These are phyloP conservation scores for Diaporthe caulivora DNA, from an alignment of 2,329 filamentous ascomycete genomes.

Conservation along the genomic window DNA sequence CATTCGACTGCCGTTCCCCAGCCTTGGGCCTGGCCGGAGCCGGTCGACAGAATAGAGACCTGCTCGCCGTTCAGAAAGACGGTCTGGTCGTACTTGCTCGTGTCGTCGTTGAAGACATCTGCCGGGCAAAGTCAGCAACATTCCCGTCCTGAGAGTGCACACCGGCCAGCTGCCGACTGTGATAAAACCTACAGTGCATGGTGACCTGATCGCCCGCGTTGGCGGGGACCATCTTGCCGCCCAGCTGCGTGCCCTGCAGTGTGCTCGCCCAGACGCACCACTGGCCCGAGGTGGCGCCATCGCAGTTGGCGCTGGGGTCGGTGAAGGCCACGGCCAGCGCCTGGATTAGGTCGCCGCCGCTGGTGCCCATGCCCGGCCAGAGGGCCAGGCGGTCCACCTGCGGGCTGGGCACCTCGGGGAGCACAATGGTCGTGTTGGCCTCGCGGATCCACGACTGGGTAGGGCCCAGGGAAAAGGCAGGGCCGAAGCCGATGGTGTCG, in stretches of 20 bases:
- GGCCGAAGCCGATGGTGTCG: slow-evolving; percentile 17
- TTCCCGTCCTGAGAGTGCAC: not conserved
- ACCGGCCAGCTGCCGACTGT: not conserved
- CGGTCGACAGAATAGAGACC: slow-evolving; percentile 12
- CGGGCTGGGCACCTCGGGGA: slow-evolving; percentile 12
- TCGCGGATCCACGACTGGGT: slow-evolving; percentile 21
- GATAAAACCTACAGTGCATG: slow-evolving; percentile 19
- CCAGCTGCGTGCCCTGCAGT: slow-evolving; percentile 12
- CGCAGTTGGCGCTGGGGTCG: slow-evolving; percentile 12
- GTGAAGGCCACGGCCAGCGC: slow-evolving; percentile 12
- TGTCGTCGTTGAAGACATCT: slow-evolving; percentile 31
- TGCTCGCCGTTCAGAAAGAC: slow-evolving; percentile 15
- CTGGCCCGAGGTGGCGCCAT: not conserved
- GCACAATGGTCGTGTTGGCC: slow-evolving; percentile 25
- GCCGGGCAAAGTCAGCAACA: not conserved
- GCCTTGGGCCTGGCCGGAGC: slow-evolving; percentile 24
- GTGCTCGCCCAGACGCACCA: slow-evolving; percentile 30
- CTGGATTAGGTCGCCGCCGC: slow-evolving; percentile 29
- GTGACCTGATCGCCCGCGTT: slow-evolving; percentile 14
- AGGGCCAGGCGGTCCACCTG: not conserved
- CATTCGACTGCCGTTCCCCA: slow-evolving; percentile 25
- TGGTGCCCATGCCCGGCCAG: slow-evolving; percentile 28
- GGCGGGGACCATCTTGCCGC: slow-evolving; percentile 7
- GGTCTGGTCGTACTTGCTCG: slow-evolving; percentile 26
- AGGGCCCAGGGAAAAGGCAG: slow-evolving; percentile 16